Base-by-base conservation (phyloP, 768 basidiomycete species). In the Calocybe indica region DNA sequence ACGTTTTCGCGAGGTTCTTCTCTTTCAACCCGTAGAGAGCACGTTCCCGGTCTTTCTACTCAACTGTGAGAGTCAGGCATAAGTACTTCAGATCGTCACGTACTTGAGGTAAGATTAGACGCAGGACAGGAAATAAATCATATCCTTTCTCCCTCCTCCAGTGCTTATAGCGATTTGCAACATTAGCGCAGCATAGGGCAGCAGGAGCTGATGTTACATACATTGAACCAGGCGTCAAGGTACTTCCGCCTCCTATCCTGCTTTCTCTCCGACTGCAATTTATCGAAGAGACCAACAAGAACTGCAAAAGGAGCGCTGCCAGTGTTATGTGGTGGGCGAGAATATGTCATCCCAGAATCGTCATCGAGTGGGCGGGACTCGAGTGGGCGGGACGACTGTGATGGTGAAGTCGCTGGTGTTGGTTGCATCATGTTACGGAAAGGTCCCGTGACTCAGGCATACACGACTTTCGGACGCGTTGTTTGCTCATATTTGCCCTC, bases 1-100 rank as follows among this genome's bases (percentile, higher is more conserved):
- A 96, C 7, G 81, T 82, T 64, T 93, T 97, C 5, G 93, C 94
- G 2, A 99, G 70, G 60, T 88, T 89, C 68, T 88, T 88, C 70
- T 99, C 96, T 62, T 99, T 99, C 54, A 96, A 65, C 10, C 92
- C 90, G 63, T 98, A 99, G 0, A 93, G 84, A 0, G 90, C 79
- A 45, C 96, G 82, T 52, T 97, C 92, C 32, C 86, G 78, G 62
- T 98, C 96, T 79, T 96, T 90, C 92, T 98, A 62, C 14, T 49
- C 10, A 12, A 31, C 43, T 28, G n/a, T 13, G 36, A 15, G 30
- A 45, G 10, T 36, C 38, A 44, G 36, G 32, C 38, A 42, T 30
- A 1, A 32, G 43, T 59, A 45, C 52, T 15, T 22, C 14, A 13
- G 7, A 13, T 13, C 28, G 5, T 10, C 28, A 22, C 22, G 48